Conservation (phyloP, 2,329 filamentous ascomycete species). For the Pyricularia grisea region DNA sequence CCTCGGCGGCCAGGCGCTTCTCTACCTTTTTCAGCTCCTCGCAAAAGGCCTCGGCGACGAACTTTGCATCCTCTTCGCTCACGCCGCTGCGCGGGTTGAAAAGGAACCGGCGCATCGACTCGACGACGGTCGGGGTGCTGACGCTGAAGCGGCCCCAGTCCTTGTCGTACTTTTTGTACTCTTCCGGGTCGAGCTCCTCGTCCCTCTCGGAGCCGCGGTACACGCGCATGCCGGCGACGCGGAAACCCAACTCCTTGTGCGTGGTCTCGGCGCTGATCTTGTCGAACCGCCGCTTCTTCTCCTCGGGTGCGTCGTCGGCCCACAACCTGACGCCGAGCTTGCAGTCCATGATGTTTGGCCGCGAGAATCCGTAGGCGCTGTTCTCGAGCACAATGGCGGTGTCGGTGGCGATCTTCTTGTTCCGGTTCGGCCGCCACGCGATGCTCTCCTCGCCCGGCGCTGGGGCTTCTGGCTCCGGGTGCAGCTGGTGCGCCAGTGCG, state of each 20-base stretch:
- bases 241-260: constrained; percentile 50
- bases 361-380: constrained; percentile 67
- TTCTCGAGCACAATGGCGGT: constrained; percentile 80
- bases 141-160: constrained; percentile 48
- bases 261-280: constrained; percentile 50
- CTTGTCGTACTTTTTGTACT: constrained; percentile 53
- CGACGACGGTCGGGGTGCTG: constrained; percentile 41
- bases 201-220: constrained; percentile 45
- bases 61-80: constrained; percentile 45
- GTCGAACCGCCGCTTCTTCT: constrained; percentile 52
- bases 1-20: constrained; percentile 41
- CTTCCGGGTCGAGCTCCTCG: constrained; percentile 39
- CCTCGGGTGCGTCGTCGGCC: constrained; percentile 59
- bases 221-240: constrained; percentile 56
- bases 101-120: constrained; percentile 46
- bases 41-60: constrained; percentile 44
- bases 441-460: constrained; percentile 12
- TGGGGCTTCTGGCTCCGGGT: constrained; percentile 3
- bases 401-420: constrained; percentile 61
- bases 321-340: constrained; percentile 84
- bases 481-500: constrained; percentile 8
- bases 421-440: constrained; percentile 39
- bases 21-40: constrained; percentile 43
- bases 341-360: constrained; percentile 84
- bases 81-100: constrained; percentile 51